These are phyloP conservation scores for Exutisphaerella laricina DNA, from an alignment of 2,329 filamentous ascomycete species.

Conservation along the genomic window DNA sequence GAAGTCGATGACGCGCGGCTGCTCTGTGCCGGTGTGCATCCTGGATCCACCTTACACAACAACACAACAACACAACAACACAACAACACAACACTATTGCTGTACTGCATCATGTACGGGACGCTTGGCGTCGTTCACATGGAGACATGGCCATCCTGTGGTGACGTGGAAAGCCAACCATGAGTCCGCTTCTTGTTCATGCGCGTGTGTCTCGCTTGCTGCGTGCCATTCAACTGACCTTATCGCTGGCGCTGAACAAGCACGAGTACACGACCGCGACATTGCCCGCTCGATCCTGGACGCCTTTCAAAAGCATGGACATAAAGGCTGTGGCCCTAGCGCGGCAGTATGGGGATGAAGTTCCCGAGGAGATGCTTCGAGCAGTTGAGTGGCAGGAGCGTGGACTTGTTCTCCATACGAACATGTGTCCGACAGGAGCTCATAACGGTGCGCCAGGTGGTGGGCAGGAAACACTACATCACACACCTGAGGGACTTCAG, in stretches of 20 bases:
- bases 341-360: neutral
- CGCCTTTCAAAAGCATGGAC: neutral
- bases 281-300: slow-evolving; percentile 8
- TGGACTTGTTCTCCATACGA: neutral
- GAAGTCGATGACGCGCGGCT: too few species aligned
- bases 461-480: neutral
- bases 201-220: too few species aligned
- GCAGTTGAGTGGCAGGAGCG: neutral
- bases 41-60: too few species aligned
- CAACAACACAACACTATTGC: too few species aligned
- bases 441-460: neutral
- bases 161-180: too few species aligned
- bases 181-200: too few species aligned
- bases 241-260: slow-evolving; percentile 19
- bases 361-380: neutral
- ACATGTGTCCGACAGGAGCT: slow-evolving; percentile 1
- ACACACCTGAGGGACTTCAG: slow-evolving; percentile 35
- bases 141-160: too few species aligned
- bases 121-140: too few species aligned
- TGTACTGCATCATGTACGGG: too few species aligned
- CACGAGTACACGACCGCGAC: slow-evolving; percentile 22
- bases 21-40: too few species aligned
- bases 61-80: too few species aligned
- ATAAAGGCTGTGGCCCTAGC: slow-evolving; percentile 3
- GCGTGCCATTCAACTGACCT: too few species aligned